Percentiles rank a stretch among this genome's conserved stretches.
Evolutionary conservation across 371 early-diverging fungal species (phyloP).

Genomic region (Umbelopsis sp.): DNA sequence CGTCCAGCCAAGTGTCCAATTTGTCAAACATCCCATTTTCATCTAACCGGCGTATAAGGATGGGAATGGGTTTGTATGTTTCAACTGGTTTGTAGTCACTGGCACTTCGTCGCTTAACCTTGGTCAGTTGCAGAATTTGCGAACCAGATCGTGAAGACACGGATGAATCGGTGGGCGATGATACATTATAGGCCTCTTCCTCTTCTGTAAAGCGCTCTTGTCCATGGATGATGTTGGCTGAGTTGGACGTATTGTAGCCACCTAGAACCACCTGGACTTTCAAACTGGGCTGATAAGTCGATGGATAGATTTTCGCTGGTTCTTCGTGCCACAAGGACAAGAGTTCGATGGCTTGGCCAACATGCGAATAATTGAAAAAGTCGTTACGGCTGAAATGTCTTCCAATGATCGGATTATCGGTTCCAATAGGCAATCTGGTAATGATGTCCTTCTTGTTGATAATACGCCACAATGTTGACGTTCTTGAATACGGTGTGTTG

Average conservation of each 20-base stretch:
- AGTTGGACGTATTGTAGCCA: not conserved
- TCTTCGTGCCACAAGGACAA: slow-evolving; percentile 25
- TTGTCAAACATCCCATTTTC: not conserved
- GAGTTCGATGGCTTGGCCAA: slow-evolving; percentile 43
- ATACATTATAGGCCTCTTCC: not conserved
- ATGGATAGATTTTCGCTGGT: slow-evolving; percentile 35
- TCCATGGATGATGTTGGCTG: not conserved
- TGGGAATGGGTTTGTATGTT: slow-evolving; percentile 10
- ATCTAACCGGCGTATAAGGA: not conserved
- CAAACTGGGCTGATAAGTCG: slow-evolving; percentile 29
- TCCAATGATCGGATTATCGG: slow-evolving; percentile 30
- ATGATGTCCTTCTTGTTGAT: slow-evolving; percentile 39
- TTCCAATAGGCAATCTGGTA: slow-evolving; percentile 35
- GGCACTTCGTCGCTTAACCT: not conserved
- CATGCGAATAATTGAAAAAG: slow-evolving; percentile 48
- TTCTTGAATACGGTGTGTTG: slow-evolving; percentile 28
- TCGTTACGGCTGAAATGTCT: slow-evolving; percentile 27
- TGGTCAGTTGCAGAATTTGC: slow-evolving; percentile 5
- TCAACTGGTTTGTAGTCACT: not conserved
- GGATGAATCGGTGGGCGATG: not conserved
- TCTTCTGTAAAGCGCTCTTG: not conserved
- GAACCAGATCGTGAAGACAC: not conserved
- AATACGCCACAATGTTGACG: slow-evolving; percentile 42
- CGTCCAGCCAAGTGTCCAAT: slow-evolving; percentile 57
- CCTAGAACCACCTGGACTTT: slow-evolving; percentile 25